Conservation (phyloP, 1,139 yeast genomes). For the Pneumocystis canis region DNA sequence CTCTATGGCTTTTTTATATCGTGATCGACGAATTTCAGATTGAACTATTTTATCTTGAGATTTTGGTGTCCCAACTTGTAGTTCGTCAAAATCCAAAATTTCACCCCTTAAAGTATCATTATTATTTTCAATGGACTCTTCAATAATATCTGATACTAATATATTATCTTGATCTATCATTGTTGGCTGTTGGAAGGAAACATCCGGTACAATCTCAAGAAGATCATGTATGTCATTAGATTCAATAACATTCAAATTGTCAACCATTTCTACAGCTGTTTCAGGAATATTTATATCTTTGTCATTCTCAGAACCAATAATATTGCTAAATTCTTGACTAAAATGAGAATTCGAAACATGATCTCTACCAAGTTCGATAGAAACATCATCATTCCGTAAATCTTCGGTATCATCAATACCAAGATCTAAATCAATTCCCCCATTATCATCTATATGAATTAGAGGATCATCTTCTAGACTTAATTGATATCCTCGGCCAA, state of each 20-base stretch:
- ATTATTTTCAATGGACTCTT: constrained; percentile 1
- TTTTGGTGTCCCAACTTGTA: neutral
- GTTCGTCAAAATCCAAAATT: neutral
- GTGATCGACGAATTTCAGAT: neutral
- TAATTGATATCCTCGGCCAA: constrained; percentile 8
- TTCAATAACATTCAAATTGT: neutral
- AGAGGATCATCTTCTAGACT: constrained; percentile 3
- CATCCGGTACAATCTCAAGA: neutral
- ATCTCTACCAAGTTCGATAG: constrained; percentile 47
- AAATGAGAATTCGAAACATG: constrained; percentile 16
- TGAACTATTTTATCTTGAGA: neutral
- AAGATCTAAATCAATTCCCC: constrained; percentile 12
- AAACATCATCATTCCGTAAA: constrained; percentile 32
- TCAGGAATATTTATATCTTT: constrained; percentile 10
- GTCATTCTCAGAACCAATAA: constrained; percentile 14
- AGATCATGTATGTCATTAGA: neutral
- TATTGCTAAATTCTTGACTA: constrained; percentile 15
- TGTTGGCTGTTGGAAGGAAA: neutral
- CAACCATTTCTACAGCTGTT: neutral
- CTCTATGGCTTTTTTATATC: constrained; percentile 1
- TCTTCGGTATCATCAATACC: constrained; percentile 9
- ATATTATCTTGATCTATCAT: neutral
- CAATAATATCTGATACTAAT: constrained; percentile 3
- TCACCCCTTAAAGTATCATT: neutral
- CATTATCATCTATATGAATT: constrained; percentile 13